A percentile compares a stretch with the other conserved stretches of the same genome.
Evolutionary conservation across 495 filamentous ascomycete species (phyloP).

Genomic region (Trichoderma erinaceum): DNA sequence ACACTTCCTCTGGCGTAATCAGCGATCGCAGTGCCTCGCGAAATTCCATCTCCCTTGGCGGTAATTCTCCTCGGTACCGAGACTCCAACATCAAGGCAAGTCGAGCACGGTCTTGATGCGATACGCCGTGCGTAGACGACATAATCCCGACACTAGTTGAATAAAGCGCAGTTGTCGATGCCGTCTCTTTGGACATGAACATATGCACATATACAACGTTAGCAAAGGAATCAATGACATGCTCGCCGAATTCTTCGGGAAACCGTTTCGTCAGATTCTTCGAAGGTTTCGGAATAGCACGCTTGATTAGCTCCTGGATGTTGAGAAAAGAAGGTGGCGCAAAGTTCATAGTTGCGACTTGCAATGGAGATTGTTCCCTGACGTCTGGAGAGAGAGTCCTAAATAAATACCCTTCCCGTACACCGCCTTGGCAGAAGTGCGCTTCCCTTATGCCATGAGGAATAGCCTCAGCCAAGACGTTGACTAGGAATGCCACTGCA

Average conservation of each 20-base stretch:
- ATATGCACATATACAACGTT: constrained; percentile 51
- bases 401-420: constrained; percentile 62
- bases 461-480: constrained; percentile 50
- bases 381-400: constrained; percentile 39
- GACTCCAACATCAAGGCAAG: constrained; percentile 59
- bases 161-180: constrained; percentile 53
- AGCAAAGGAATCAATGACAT: constrained; percentile 42
- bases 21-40: constrained; percentile 18
- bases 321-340: constrained; percentile 41
- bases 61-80: constrained; percentile 56
- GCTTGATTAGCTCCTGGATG: constrained; percentile 40
- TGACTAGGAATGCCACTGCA: constrained; percentile 59
- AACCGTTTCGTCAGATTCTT: constrained; percentile 22
- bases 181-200: constrained; percentile 51
- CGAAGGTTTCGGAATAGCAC: constrained; percentile 33
- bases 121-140: constrained; percentile 53
- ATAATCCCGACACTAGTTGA: constrained; percentile 58
- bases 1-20: constrained; percentile 24
- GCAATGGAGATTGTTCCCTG: constrained; percentile 50
- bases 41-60: constrained; percentile 22
- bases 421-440: constrained; percentile 65
- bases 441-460: constrained; percentile 50
- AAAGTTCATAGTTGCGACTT: constrained; percentile 49
- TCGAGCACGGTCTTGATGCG: constrained; percentile 52
- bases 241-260: constrained; percentile 35